These are phyloP conservation scores for Dendrocalamus latiflorus DNA, from an alignment of 202 grass and related monocot species.

Conservation along the genomic window DNA sequence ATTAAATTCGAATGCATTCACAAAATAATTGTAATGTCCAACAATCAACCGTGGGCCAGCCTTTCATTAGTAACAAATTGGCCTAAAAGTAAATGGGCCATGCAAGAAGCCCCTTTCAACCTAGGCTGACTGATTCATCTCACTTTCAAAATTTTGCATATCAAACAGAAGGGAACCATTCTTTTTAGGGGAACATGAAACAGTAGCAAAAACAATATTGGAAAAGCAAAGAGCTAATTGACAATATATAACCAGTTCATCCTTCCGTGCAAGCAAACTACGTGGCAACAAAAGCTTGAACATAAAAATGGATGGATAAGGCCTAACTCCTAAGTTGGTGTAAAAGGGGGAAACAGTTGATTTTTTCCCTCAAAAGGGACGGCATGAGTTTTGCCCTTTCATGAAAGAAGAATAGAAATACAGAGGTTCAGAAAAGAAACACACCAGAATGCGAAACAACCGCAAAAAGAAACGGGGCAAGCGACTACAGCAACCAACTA, in stretches of 20 bases:
- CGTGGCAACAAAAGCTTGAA: neutral
- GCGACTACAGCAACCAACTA: neutral
- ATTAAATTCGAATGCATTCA: constrained; percentile 1
- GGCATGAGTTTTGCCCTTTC: neutral
- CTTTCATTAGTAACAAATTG: constrained; percentile 8
- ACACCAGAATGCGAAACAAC: neutral
- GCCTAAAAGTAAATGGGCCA: neutral
- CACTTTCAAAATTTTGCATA: neutral
- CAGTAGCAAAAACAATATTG: neutral
- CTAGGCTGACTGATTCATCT: neutral
- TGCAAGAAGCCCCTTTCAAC: constrained; percentile 4
- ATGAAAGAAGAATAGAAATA: neutral
- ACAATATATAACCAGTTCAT: constrained; percentile 6
- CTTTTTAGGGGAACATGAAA: neutral
- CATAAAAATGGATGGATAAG: neutral
- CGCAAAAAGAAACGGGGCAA: neutral
- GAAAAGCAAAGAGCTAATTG: neutral
- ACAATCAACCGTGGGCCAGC: neutral
- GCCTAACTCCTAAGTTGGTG: neutral
- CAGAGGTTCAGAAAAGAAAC: neutral
- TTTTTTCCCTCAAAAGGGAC: neutral
- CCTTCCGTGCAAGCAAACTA: neutral
- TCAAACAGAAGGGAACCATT: neutral
- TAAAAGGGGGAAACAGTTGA: neutral
- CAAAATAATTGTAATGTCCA: constrained; percentile 2